Percentiles rank a stretch among this genome's conserved stretches.
phyloP scores from a whole-genome alignment of 106 monocot species.

The Dendrobium chrysotoxum region DNA sequence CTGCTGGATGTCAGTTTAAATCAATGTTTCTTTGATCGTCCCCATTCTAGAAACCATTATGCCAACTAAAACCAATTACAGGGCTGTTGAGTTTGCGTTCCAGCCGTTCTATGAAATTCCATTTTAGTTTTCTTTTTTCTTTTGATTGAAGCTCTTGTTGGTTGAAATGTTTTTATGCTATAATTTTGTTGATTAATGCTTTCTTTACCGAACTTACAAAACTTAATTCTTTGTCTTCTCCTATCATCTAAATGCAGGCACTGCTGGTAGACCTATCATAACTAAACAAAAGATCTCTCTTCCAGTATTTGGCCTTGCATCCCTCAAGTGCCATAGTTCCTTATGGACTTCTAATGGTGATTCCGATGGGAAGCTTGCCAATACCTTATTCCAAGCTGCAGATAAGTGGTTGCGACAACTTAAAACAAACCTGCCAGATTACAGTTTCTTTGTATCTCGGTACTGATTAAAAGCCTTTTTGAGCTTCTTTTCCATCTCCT shows the following conservation, averaged over 20 bases:
- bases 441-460: conserved; percentile 32
- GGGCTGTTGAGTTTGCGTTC: too few relatives aligned
- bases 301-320: conserved; percentile 50
- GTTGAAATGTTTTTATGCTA: too few relatives aligned
- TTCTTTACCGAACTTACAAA: too few relatives aligned
- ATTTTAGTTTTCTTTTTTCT: too few relatives aligned
- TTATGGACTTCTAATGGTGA: conserved; percentile 40
- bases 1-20: too few relatives aligned
- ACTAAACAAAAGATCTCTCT: conserved; percentile 36
- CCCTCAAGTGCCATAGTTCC: conserved; percentile 42
- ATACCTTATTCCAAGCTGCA: conserved; percentile 40
- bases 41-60: too few relatives aligned
- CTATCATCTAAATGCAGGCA: not conserved
- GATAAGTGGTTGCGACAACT: conserved; percentile 38
- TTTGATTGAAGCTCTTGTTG: too few relatives aligned
- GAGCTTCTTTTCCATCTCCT: not conserved
- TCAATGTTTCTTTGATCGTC: too few relatives aligned
- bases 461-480: not conserved
- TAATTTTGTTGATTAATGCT: too few relatives aligned
- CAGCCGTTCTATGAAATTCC: too few relatives aligned
- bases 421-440: conserved; percentile 47
- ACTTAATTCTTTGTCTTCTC: not conserved
- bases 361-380: conserved; percentile 16
- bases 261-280: conserved; percentile 10
- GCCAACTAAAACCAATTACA: too few relatives aligned